Evolutionary conservation across 495 filamentous ascomycete species (phyloP).

Genomic region (Xylaria sp.): DNA sequence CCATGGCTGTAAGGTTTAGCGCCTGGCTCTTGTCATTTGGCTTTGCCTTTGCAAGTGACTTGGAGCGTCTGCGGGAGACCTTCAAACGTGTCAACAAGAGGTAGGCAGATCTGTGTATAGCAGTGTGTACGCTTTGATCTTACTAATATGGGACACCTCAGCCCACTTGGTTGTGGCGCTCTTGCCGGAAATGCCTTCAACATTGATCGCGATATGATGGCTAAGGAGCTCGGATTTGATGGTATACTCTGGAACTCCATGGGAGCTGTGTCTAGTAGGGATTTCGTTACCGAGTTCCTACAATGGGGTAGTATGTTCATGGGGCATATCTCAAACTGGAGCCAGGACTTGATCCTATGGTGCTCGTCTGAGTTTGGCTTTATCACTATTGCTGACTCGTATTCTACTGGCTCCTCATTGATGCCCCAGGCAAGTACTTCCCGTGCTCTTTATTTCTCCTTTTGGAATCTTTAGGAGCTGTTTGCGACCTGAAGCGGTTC

Average conservation of each 20-base stretch:
- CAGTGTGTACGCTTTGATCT: neutral
- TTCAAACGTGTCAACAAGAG: slow-evolving; percentile 74
- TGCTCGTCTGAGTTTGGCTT: slow-evolving; percentile 82
- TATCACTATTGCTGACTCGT: slow-evolving; percentile 82
- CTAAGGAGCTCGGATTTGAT: slow-evolving; percentile 87
- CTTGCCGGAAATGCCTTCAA: slow-evolving; percentile 91
- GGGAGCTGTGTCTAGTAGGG: slow-evolving; percentile 82
- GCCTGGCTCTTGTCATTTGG: slow-evolving; percentile 77
- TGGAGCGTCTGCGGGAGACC: slow-evolving; percentile 82
- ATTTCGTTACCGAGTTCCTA: slow-evolving; percentile 90
- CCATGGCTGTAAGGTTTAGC: slow-evolving; percentile 89
- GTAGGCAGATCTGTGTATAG: neutral
- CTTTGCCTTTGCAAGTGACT: slow-evolving; percentile 75
- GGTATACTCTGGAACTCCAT: slow-evolving; percentile 84
- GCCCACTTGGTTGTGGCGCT: slow-evolving; percentile 84
- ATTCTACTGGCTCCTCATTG: slow-evolving; percentile 81
- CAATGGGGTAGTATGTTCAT: slow-evolving; percentile 88
- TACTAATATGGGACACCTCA: slow-evolving; percentile 32
- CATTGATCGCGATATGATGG: slow-evolving; percentile 88
- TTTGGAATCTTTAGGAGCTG: slow-evolving; percentile 12
- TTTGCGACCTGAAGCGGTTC: slow-evolving; percentile 10
- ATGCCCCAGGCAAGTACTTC: slow-evolving; percentile 72
- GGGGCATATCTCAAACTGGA: slow-evolving; percentile 85
- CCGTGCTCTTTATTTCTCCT: slow-evolving; percentile 15
- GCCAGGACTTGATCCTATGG: slow-evolving; percentile 92